Base-by-base conservation (phyloP, 352 stramenopile species). In the Aphanomyces astaci region DNA sequence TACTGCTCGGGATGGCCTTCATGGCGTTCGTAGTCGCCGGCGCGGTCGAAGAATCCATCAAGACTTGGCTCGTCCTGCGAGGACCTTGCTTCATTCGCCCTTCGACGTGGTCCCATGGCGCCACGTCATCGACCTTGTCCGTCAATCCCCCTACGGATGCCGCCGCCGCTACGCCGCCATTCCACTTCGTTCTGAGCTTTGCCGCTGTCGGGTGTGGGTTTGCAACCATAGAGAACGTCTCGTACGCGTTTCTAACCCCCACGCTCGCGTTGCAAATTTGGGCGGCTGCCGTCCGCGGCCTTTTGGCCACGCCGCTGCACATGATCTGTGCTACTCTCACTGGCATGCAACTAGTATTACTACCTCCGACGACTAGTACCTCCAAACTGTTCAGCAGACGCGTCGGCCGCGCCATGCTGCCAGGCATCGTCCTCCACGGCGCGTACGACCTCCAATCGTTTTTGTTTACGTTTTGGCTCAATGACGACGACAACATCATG, bases 41-140 rank as follows among this genome's bases (percentile, higher is more conserved):
- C 31, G 69, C 88, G 4, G 81, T 90, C 24, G 82, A 90, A 55
- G 84, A 90, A 63, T 76, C 71, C 25, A 52, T 86, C 54, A 90
- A 90, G 56, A 76, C 81, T 45, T 91, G 84, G 82, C 31, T 90
- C 51, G 80, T 90, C 79, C 52, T 79, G 76, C 63, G 79, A 74
- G 56, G 52, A 60, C 22, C 69, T 64, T 11, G 19, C 52, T 46
- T 64, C 53, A 5, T 66, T 60, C 33, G 51, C 62, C 51, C 7
- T 31, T 32, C 64, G 72, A 74, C 25, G 13, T 80, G 77, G 72
- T 73, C 81, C 43, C 87, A 79, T 53, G 76, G 75, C 7, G 76
- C 7, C 77, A 0, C 67, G 87, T 22, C 73, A 86, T 0, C 79
- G 77, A 28, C 75, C n/a, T n/a, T n/a, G n/a, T n/a, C n/a, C n/a